Evolutionary conservation across 176 grass and related monocot species (phyloP).

Genomic region (Pontederia crassipes): DNA sequence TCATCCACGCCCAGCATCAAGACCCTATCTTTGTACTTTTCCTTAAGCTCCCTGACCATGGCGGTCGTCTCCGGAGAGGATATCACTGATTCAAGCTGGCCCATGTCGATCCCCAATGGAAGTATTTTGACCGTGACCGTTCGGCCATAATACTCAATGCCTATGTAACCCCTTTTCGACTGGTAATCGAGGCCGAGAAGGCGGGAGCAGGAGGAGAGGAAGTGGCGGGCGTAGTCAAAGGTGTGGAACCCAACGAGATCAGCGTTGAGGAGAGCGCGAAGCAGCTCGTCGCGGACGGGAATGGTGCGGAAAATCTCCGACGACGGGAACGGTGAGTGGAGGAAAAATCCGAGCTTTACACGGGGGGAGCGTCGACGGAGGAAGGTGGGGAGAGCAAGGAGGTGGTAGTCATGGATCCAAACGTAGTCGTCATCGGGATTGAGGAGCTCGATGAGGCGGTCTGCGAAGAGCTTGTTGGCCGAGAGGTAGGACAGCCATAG

Average conservation of each 20-base stretch:
- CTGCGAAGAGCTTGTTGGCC: conserved; percentile 76
- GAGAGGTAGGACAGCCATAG: conserved; percentile 94
- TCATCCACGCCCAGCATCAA: conserved; percentile 89
- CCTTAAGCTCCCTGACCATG: conserved; percentile 28
- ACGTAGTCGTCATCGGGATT: conserved; percentile 76
- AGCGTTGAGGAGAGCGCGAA: conserved; percentile 81
- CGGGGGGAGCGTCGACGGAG: conserved; percentile 78
- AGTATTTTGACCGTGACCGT: conserved; percentile 93
- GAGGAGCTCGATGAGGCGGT: conserved; percentile 79
- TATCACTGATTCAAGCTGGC: conserved; percentile 63
- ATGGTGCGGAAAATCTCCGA: conserved; percentile 94
- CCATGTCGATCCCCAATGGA: conserved; percentile 80
- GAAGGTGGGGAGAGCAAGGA: conserved; percentile 80
- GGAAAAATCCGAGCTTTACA: conserved; percentile 74
- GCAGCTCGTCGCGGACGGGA: conserved; percentile 73
- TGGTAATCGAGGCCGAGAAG: conserved; percentile 73
- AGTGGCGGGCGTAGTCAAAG: conserved; percentile 94
- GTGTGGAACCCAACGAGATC: conserved; percentile 97
- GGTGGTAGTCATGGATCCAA: conserved; percentile 96
- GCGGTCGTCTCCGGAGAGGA: conserved; percentile 46
- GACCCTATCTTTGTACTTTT: conserved; percentile 44
- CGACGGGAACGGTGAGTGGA: conserved; percentile 91
- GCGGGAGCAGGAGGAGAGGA: conserved; percentile 71
- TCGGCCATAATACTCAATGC: conserved; percentile 91
- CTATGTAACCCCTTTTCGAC: conserved; percentile 89